Evolutionary conservation across 441 rosid species (phyloP), one percentile per base, ranked within the genome.

Genomic region (Oxalis stricta): DNA sequence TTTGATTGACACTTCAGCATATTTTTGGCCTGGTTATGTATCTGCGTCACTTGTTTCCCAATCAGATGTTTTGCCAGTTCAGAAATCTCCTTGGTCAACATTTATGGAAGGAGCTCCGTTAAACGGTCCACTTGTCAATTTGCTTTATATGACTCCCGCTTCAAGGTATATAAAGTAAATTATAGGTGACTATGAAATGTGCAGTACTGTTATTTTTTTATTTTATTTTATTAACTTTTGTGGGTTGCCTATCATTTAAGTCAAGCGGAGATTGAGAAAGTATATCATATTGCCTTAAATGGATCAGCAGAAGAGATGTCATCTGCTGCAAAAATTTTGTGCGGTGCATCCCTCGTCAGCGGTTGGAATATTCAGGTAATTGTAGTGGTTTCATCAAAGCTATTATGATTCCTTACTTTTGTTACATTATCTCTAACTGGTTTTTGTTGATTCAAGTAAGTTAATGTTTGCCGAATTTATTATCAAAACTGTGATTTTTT

Each of bases 351-450:
- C 41, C 66, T 79, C 18, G 65, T 56, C 36, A 49, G 22, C 36
- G 84, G 88, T 52, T 79, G 88, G 88, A 76, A 71, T 68, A 69
- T 79, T 62, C 88, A 79, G 88, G 84, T 79, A 46, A 16, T n/a
- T n/a, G n/a, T n/a, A n/a, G n/a, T n/a, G n/a, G n/a, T n/a, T n/a
- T n/a, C n/a, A n/a, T n/a, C n/a, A n/a, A n/a, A n/a, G n/a, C n/a
- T n/a, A n/a, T n/a, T n/a, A n/a, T n/a, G n/a, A n/a, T n/a, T n/a
- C n/a, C n/a, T n/a, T n/a, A n/a, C n/a, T n/a, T n/a, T n/a, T n/a
- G n/a, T n/a, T n/a, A n/a, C n/a, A n/a, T n/a, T n/a, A n/a, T n/a
- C n/a, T n/a, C n/a, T n/a, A n/a, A n/a, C n/a, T n/a, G n/a, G n/a
- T n/a, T n/a, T n/a, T n/a, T n/a, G n/a, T n/a, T n/a, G n/a, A n/a